Evolutionary conservation across 768 basidiomycete species (phyloP).

Genomic region (Dentipellis sp.): DNA sequence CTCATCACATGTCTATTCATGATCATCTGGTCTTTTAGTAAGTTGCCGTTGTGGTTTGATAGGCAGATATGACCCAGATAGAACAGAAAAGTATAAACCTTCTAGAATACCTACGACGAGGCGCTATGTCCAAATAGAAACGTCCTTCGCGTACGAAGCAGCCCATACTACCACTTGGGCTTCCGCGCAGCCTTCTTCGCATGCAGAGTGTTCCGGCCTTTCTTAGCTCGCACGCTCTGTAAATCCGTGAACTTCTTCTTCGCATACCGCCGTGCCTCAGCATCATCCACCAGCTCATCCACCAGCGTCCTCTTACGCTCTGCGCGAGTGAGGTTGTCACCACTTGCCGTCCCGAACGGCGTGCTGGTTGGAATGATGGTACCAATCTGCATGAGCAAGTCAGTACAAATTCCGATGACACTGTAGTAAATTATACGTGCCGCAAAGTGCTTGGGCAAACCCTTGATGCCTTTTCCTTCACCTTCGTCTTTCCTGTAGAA

Average conservation of each 20-base stretch:
- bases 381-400: constrained; percentile 48
- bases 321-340: constrained; percentile 62
- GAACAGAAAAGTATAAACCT: too few relatives aligned
- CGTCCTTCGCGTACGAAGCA: too few relatives aligned
- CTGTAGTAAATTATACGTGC: constrained; percentile 31
- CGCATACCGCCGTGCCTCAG: constrained; percentile 79
- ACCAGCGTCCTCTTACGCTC: constrained; percentile 76
- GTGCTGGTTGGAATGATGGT: constrained; percentile 61
- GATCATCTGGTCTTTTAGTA: too few relatives aligned
- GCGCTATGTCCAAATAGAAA: too few relatives aligned
- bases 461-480: constrained; percentile 77
- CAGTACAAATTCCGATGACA: constrained; percentile 3
- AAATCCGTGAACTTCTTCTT: constrained; percentile 85
- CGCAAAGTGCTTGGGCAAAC: constrained; percentile 85
- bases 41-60: too few relatives aligned
- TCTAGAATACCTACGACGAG: too few relatives aligned
- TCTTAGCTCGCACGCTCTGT: constrained; percentile 55
- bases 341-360: constrained; percentile 62
- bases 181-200: constrained; percentile 54
- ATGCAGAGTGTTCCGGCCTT: constrained; percentile 61
- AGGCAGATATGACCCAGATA: too few relatives aligned
- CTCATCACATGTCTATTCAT: too few relatives aligned
- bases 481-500: constrained; percentile 86
- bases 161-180: constrained; percentile 49
- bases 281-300: constrained; percentile 84